Conservation (phyloP, 352 stramenopile genomes). For the Thalassiosira mediterranea region DNA sequence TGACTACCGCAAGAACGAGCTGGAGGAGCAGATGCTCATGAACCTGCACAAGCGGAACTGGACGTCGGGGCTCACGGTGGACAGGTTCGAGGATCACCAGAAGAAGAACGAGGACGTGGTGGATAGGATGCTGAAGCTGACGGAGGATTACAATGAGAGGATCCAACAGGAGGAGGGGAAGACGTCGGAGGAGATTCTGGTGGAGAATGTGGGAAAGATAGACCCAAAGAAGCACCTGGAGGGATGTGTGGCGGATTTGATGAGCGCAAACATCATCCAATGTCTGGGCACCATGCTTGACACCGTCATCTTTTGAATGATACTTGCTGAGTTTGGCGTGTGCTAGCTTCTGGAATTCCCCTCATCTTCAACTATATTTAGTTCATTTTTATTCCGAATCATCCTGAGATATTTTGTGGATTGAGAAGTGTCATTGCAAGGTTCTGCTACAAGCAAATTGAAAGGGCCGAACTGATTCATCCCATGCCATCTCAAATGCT, state of each 20-base stretch:
- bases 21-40: conserved; percentile 99
- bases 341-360: too few relatives aligned
- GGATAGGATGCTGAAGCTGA: conserved; percentile 93
- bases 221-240: conserved; percentile 87
- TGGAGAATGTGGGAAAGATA: conserved; percentile 98
- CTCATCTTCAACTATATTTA: too few relatives aligned
- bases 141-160: conserved; percentile 96
- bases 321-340: too few relatives aligned
- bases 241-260: conserved; percentile 94
- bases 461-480: too few relatives aligned
- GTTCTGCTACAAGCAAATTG: too few relatives aligned
- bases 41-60: conserved; percentile 97
- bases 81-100: conserved; percentile 95
- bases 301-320: conserved; percentile 96
- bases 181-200: conserved; percentile 94
- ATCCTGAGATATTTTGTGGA: too few relatives aligned
- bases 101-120: conserved; percentile 91
- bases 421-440: too few relatives aligned
- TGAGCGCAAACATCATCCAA: conserved; percentile 98
- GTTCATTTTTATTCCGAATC: too few relatives aligned
- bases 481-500: too few relatives aligned
- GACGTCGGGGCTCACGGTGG: conserved; percentile 93
- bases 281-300: conserved; percentile 98
- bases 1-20: conserved; percentile 98
- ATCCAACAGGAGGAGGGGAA: conserved; percentile 96